A percentile compares a stretch with the other conserved stretches of the same genome.
These are phyloP conservation scores for Capsella rubella DNA, from an alignment of 441 rosid species.

Conservation along the genomic window DNA sequence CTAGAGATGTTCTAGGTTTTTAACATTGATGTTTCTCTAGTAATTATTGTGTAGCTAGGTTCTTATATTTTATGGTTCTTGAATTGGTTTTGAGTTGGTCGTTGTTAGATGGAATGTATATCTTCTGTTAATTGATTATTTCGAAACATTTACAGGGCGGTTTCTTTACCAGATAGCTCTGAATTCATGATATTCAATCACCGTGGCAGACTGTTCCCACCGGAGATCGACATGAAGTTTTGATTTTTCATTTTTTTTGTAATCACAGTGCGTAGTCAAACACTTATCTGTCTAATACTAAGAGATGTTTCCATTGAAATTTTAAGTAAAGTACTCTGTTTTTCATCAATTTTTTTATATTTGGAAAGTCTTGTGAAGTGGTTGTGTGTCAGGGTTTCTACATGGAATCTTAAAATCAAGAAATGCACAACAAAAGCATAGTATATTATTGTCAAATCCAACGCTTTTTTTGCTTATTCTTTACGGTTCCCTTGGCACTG, in stretches of 20 bases:
- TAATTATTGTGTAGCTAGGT: background rate
- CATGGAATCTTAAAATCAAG: background rate
- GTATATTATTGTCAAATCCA: background rate
- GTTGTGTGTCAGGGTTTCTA: background rate
- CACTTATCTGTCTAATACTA: slow-evolving; percentile 6
- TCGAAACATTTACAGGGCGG: slow-evolving; percentile 62
- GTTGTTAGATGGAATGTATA: background rate
- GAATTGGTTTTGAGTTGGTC: background rate
- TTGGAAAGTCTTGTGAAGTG: background rate
- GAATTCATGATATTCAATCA: slow-evolving; percentile 96
- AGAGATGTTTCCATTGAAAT: slow-evolving; percentile 12
- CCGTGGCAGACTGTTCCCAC: slow-evolving; percentile 70
- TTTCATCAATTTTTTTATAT: slow-evolving; percentile 14
- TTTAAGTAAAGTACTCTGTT: slow-evolving; percentile 3
- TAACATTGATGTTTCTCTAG: background rate
- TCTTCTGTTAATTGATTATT: slow-evolving; percentile 9
- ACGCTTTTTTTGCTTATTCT: background rate
- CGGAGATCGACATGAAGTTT: slow-evolving; percentile 62
- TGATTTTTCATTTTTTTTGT: background rate
- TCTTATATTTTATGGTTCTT: background rate
- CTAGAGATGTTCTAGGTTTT: background rate
- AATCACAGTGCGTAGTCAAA: slow-evolving; percentile 18
- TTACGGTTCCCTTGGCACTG: slow-evolving; percentile 7
- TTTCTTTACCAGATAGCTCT: slow-evolving; percentile 73
- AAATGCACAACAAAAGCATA: background rate